Evolutionary conservation across 208 protist genomes (phyloP).

Genomic region (Wallacemonas rigidus): DNA sequence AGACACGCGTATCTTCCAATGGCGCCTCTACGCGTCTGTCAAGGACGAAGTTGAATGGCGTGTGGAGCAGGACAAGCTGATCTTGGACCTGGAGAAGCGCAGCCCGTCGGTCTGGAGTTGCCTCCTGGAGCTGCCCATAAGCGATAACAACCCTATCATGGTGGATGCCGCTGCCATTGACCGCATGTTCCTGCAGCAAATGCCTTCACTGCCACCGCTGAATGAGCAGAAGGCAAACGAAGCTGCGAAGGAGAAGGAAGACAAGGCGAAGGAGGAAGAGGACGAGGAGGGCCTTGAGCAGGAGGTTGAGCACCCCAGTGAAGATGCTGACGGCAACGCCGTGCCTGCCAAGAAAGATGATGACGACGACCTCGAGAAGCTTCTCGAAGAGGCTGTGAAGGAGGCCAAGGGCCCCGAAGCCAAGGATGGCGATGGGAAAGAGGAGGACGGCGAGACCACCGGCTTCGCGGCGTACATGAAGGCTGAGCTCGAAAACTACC

Average conservation of each 20-base stretch:
- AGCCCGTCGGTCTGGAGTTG: constrained; percentile 61
- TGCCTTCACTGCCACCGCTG: constrained; percentile 60
- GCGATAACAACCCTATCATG: constrained; percentile 56
- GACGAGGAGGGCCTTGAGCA: constrained; percentile 28
- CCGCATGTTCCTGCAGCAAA: constrained; percentile 64
- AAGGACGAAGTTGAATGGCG: constrained; percentile 82
- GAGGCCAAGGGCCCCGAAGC: constrained; percentile 44
- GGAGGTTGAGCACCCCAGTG: constrained; percentile 34
- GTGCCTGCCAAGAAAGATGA: constrained; percentile 21
- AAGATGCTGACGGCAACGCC: constrained; percentile 8
- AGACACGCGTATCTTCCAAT: constrained; percentile 70
- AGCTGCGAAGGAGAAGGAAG: constrained; percentile 24
- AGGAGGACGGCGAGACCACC: constrained; percentile 36
- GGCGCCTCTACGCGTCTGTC: constrained; percentile 80
- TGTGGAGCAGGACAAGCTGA: constrained; percentile 56
- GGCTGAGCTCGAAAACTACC: constrained; percentile 79
- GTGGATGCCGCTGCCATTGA: constrained; percentile 53
- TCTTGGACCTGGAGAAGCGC: constrained; percentile 78
- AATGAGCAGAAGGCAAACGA: constrained; percentile 1
- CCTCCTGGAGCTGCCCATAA: constrained; percentile 78
- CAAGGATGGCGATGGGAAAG: constrained; percentile 10
- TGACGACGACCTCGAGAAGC: constrained; percentile 72
- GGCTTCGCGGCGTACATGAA: constrained; percentile 48
- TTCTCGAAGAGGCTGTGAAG: constrained; percentile 78
- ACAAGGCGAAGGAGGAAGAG: constrained; percentile 23